phyloP scores from a whole-genome alignment of 805 yeast species.

The Geotrichum ghanense region DNA sequence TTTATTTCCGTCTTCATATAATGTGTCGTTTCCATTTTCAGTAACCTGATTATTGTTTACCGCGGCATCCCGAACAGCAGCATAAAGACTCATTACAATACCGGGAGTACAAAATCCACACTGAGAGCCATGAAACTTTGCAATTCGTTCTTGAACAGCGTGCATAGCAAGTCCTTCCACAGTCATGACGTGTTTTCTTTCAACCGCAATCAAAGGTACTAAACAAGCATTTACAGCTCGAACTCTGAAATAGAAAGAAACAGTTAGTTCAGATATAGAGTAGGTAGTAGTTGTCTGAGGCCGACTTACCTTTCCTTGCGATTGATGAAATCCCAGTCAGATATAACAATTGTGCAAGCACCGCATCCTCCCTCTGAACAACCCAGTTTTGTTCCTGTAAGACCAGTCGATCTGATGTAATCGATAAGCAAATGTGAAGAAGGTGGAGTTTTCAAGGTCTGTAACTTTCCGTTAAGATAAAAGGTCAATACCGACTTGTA shows the following conservation, averaged over 20 bases:
- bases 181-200: conserved; percentile 36
- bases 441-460: conserved; percentile 28
- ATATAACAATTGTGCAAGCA: conserved; percentile 36
- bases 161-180: conserved; percentile 40
- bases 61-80: conserved; percentile 30
- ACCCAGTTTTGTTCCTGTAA: conserved; percentile 37
- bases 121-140: conserved; percentile 38
- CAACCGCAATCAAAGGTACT: conserved; percentile 34
- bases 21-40: conserved; percentile 21
- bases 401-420: conserved; percentile 28
- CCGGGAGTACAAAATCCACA: conserved; percentile 44
- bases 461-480: conserved; percentile 31
- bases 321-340: conserved; percentile 22
- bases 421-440: conserved; percentile 35
- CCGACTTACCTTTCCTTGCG: conserved; percentile 19
- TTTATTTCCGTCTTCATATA: neutral
- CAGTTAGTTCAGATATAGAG: neutral
- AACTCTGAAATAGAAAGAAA: conserved; percentile 15
- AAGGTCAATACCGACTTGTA: conserved; percentile 18
- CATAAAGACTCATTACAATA: conserved; percentile 37
- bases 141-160: conserved; percentile 39
- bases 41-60: conserved; percentile 13
- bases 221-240: conserved; percentile 37
- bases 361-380: conserved; percentile 44
- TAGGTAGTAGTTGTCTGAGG: neutral